A percentile compares a stretch with the other conserved stretches of the same genome.
Conservation (phyloP, 2,329 filamentous ascomycete species). For the Claviceps maximensis region DNA sequence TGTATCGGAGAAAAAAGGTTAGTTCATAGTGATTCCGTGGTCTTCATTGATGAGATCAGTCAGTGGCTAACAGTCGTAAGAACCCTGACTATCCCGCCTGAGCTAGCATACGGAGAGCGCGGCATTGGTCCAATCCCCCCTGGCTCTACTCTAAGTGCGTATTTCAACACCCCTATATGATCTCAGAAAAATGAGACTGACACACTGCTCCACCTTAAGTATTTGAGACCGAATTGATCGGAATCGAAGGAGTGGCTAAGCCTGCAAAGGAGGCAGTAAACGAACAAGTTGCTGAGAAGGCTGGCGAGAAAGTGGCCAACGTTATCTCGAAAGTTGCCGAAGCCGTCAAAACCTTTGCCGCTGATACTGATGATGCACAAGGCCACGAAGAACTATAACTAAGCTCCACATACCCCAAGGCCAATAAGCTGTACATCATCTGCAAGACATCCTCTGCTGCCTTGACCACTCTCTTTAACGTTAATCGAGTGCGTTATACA, state of each 20-base stretch:
- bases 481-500: not conserved
- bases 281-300: slow-evolving; percentile 17
- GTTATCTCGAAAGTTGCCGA: slow-evolving; percentile 14
- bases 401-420: slow-evolving; percentile 1
- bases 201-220: slow-evolving; percentile 32
- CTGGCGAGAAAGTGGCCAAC: slow-evolving; percentile 12
- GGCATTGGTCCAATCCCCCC: slow-evolving; percentile 72
- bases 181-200: slow-evolving; percentile 1
- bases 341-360: slow-evolving; percentile 34
- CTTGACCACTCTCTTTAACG: not conserved
- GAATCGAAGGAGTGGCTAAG: slow-evolving; percentile 58
- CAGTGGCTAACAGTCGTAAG: slow-evolving; percentile 22
- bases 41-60: not conserved
- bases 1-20: slow-evolving; percentile 82
- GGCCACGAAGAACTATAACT: slow-evolving; percentile 47
- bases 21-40: slow-evolving; percentile 11
- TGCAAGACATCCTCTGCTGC: not conserved
- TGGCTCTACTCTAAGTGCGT: slow-evolving; percentile 59
- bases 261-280: slow-evolving; percentile 7
- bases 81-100: slow-evolving; percentile 79
- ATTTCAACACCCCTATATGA: slow-evolving; percentile 4
- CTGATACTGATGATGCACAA: slow-evolving; percentile 41
- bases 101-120: slow-evolving; percentile 67
- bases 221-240: slow-evolving; percentile 84
- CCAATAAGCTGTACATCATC: not conserved